These are phyloP conservation scores for Ogataea minuta DNA, from an alignment of 805 yeast genomes.

Conservation along the genomic window DNA sequence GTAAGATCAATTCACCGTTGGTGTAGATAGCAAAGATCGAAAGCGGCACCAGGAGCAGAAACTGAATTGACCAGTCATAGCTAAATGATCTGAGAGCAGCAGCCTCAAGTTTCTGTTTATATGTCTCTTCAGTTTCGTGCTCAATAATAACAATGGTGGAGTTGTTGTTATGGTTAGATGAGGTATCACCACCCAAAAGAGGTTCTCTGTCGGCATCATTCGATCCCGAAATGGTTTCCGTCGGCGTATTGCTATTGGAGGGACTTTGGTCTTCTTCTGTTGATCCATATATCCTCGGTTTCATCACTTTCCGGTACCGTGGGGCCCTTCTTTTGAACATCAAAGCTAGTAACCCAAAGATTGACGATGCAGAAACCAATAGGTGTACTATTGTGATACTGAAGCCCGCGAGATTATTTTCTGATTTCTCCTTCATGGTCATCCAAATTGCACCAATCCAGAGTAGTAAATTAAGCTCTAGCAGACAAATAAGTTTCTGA, in stretches of 20 bases:
- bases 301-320: conserved; percentile 19
- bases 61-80: conserved; percentile 84
- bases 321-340: conserved; percentile 30
- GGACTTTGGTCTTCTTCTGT: conserved; percentile 14
- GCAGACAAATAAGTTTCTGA: conserved; percentile 54
- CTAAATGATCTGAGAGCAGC: conserved; percentile 46
- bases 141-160: conserved; percentile 25
- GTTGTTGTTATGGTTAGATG: conserved; percentile 6
- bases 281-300: conserved; percentile 24
- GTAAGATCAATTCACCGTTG: conserved; percentile 53
- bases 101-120: conserved; percentile 26
- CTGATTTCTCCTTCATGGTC: conserved; percentile 47
- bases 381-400: conserved; percentile 45
- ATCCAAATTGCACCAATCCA: conserved; percentile 57
- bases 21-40: conserved; percentile 54
- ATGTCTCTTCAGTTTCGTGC: conserved; percentile 28
- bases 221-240: conserved; percentile 4
- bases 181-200: conserved; percentile 12
- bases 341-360: conserved; percentile 55
- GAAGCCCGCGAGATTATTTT: conserved; percentile 55
- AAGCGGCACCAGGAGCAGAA: conserved; percentile 63
- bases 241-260: conserved; percentile 12
- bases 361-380: conserved; percentile 44
- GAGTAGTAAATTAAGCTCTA: conserved; percentile 51
- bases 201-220: conserved; percentile 24